A percentile compares a stretch with the other conserved stretches of the same genome.
Conservation (phyloP, 75 land plant species). For the Selaginella tamariscina region DNA sequence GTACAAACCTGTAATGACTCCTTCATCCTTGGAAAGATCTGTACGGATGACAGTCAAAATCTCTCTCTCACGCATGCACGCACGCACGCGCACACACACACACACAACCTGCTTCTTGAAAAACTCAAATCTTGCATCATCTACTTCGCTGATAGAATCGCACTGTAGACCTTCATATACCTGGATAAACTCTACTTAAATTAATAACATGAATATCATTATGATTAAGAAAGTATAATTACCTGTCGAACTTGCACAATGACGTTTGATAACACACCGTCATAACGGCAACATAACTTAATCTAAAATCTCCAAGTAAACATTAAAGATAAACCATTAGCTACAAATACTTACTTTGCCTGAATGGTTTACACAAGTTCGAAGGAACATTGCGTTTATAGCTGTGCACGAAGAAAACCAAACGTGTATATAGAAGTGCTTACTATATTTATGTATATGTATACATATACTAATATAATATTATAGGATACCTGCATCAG, state of each 20-base stretch:
- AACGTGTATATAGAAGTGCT: too few species aligned
- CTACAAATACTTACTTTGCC: slow-evolving; percentile 81
- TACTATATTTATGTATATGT: too few species aligned
- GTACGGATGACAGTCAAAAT: too few species aligned
- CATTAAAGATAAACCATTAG: too few species aligned
- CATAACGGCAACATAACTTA: not conserved
- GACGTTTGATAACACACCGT: not conserved
- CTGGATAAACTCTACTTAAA: too few species aligned
- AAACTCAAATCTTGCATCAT: slow-evolving; percentile 74
- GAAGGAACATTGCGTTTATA: slow-evolving; percentile 59
- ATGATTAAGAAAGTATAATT: not conserved
- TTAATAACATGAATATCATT: too few species aligned
- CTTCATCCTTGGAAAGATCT: slow-evolving; percentile 81
- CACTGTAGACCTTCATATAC: slow-evolving; percentile 67
- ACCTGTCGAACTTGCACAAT: not conserved
- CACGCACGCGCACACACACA: too few species aligned
- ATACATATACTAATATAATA: not conserved
- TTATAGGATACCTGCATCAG: slow-evolving; percentile 65
- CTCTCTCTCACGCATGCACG: too few species aligned
- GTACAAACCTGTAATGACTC: slow-evolving; percentile 64
- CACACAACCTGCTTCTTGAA: slow-evolving; percentile 59
- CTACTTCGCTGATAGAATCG: slow-evolving; percentile 42
- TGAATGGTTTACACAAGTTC: slow-evolving; percentile 49
- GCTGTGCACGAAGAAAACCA: slow-evolving; percentile 43
- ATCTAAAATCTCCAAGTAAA: not conserved